A percentile compares a stretch with the other conserved stretches of the same genome.
phyloP scores from a whole-genome alignment of 1,284 basidiomycete genomes.

The Moesziomyces globuligerus region DNA sequence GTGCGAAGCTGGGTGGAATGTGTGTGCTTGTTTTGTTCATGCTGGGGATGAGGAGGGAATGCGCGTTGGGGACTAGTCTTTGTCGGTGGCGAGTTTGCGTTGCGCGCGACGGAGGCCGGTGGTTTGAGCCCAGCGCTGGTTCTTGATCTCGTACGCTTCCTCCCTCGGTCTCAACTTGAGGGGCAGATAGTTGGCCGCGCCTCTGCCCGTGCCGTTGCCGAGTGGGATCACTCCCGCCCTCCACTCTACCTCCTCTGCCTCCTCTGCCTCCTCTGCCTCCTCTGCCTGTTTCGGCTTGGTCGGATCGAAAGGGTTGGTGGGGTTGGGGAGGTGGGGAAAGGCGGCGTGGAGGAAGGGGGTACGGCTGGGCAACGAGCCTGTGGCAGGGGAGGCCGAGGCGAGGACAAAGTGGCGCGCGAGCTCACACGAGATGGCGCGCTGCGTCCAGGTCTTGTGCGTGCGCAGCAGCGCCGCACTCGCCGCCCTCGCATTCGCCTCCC shows the following conservation, averaged over 20 bases:
- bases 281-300: neutral
- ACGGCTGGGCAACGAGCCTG: slow-evolving; percentile 11
- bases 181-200: slow-evolving; percentile 21
- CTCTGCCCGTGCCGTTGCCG: slow-evolving; percentile 30
- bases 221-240: slow-evolving; percentile 21
- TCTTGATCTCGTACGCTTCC: slow-evolving; percentile 33
- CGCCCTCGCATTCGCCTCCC: slow-evolving; percentile 4
- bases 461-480: slow-evolving; percentile 11
- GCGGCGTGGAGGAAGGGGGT: slow-evolving; percentile 16
- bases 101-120: slow-evolving; percentile 1
- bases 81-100: too few relatives aligned
- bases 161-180: slow-evolving; percentile 23
- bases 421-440: slow-evolving; percentile 49
- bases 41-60: too few relatives aligned
- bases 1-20: too few relatives aligned
- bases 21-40: too few relatives aligned
- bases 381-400: slow-evolving; percentile 13
- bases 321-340: slow-evolving; percentile 13
- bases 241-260: neutral
- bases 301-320: too few relatives aligned
- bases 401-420: slow-evolving; percentile 58
- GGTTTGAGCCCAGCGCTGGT: slow-evolving; percentile 32
- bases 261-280: neutral
- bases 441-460: slow-evolving; percentile 56
- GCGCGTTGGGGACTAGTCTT: too few relatives aligned